phyloP scores from a whole-genome alignment of 306 rosid species.

The Purshia tridentata region DNA sequence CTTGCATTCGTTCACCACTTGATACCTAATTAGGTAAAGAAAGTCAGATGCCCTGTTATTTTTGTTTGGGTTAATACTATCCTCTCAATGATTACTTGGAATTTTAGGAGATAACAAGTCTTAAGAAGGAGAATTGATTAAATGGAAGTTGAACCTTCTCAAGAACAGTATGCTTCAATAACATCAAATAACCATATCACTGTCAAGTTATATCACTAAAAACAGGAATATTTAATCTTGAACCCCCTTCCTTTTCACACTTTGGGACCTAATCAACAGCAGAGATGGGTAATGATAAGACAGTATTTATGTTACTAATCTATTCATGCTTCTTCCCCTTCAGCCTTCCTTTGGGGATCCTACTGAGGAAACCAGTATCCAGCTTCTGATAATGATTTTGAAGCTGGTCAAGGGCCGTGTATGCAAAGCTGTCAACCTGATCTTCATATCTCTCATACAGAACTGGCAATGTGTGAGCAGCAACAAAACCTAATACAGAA shows the following conservation, averaged over 20 bases:
- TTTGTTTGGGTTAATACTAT: background rate
- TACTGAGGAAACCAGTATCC: constrained; percentile 73
- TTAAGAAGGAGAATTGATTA: background rate
- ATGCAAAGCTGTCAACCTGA: constrained; percentile 61
- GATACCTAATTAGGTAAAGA: background rate
- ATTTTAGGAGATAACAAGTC: background rate
- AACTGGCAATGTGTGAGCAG: constrained; percentile 82
- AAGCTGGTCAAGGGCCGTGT: constrained; percentile 49
- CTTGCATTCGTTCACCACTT: no score
- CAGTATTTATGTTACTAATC: constrained; percentile 14
- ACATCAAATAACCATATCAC: background rate
- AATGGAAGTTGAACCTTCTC: background rate
- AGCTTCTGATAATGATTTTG: constrained; percentile 48
- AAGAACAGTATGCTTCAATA: background rate
- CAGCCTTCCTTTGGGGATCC: constrained; percentile 63
- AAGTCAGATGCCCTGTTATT: background rate
- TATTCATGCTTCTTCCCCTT: constrained; percentile 61
- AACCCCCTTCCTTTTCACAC: background rate
- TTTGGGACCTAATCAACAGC: background rate
- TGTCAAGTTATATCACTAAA: background rate
- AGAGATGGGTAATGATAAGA: background rate
- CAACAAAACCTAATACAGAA: constrained; percentile 60
- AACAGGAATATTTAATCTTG: background rate
- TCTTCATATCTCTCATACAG: constrained; percentile 77
- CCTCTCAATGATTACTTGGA: background rate